Base-by-base conservation (phyloP, 345 rosid genomes). In the Chamaenerion angustifolium region DNA sequence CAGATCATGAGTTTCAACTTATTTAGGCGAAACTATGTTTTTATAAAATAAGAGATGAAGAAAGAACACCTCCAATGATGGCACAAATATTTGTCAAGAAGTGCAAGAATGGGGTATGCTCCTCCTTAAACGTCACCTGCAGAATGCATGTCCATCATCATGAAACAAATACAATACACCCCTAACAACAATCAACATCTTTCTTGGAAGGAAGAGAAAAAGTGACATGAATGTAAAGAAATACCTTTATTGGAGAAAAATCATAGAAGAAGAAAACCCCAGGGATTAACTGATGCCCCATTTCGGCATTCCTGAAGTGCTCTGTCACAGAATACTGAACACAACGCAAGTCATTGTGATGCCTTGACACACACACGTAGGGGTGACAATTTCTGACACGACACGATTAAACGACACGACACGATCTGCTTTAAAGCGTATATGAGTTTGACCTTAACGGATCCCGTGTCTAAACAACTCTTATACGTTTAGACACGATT, bases 231-330 rank as follows among this genome's bases (percentile, higher is more conserved):
- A 63, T 35, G 16, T 31, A 37, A 49, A 19, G 56, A 46, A 48
- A 18, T 56, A 83, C 97, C 95, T 89, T 89, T 41, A 89, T 85
- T 13, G 97, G 97, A 45, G 90, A 85, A 21, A 89, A 80, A 56
- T 85, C 97, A 61, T 85, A 85, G 68, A 79, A 72, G 84, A 89
- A 81, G 80, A 83, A 85, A 53, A 89, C 88, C 54, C 94, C 97
- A 16, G 90, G 78, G 25, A 74, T 67, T 4, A 60, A 56, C 46
- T 72, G 73, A 40, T 53, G 71, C 59, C 74, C 73, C 51, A 78
- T 46, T 50, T 76, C 81, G 17, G 72, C 47, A 21, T 63, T 71
- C 71, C 73, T 82, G 61, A 76, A 85, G 67, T 85, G 95, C 65
- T 89, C 88, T 0, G 92, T 85, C 49, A 89, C 95, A 23, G 97